phyloP scores from a whole-genome alignment of 1,284 basidiomycete genomes.

The Cryptococcus sp. region DNA sequence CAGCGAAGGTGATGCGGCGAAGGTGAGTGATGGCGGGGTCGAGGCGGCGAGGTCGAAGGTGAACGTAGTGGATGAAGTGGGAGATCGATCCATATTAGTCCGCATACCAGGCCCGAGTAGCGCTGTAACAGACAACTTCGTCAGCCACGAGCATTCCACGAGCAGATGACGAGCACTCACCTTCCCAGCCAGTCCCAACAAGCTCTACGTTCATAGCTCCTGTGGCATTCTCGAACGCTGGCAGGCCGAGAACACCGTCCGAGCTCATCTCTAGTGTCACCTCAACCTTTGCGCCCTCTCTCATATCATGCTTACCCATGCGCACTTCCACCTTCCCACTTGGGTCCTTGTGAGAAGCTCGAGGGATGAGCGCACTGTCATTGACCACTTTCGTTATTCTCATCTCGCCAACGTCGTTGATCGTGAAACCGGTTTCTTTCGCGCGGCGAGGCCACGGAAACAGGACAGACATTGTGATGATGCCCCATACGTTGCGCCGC shows the following conservation, averaged over 20 bases:
- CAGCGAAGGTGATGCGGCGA: background rate
- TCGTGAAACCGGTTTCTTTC: constrained; percentile 22
- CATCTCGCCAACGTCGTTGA: constrained; percentile 8
- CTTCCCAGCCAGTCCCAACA: constrained; percentile 30
- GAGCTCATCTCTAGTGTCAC: constrained; percentile 29
- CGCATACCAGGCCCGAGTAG: constrained; percentile 7
- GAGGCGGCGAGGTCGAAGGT: constrained; percentile 14
- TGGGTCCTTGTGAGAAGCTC: constrained; percentile 8
- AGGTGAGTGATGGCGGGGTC: constrained; percentile 7
- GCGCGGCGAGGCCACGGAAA: constrained; percentile 31
- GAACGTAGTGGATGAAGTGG: constrained; percentile 6
- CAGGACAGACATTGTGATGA: constrained; percentile 18
- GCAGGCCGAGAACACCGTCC: constrained; percentile 23
- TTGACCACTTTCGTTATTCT: constrained; percentile 24
- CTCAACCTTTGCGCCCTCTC: constrained; percentile 21
- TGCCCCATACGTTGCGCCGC: constrained; percentile 28
- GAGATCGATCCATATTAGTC: constrained; percentile 14
- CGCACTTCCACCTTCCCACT: constrained; percentile 6
- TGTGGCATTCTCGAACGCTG: constrained; percentile 17
- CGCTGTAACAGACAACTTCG: constrained; percentile 5
- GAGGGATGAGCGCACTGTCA: constrained; percentile 11
- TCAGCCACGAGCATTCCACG: background rate
- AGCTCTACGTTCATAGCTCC: constrained; percentile 32
- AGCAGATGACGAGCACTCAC: constrained; percentile 22
- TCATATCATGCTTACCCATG: constrained; percentile 13